Base-by-base conservation (phyloP, 306 rosid genomes). In the Fragaria ananassa region DNA sequence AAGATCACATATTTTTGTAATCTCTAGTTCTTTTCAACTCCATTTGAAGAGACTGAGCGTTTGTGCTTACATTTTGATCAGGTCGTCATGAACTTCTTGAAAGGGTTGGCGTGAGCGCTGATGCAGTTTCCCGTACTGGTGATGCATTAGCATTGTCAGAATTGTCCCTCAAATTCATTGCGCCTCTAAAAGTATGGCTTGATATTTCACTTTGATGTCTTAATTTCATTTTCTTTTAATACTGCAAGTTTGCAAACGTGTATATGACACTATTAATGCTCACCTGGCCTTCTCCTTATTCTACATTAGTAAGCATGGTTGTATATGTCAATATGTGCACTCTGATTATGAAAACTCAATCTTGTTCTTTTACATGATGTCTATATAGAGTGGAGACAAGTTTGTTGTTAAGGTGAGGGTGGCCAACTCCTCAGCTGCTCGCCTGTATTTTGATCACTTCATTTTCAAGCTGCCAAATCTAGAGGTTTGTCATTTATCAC, bases 11-110 rank as follows among this genome's bases (percentile, higher is more conserved):
- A 27, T 47, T 39, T 54, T 15, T 29, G 42, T 51, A 35, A 35
- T 53, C 41, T 62, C 4, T 62, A 31, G 68, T 31, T 12, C 44
- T 57, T 73, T 21, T 6, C 25, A 21, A 8, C 39, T 41, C 39
- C n/a, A 60, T 15, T 49, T 4, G 41, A 49, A 31, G 13, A 10
- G n/a, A 72, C 74, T 76, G 79, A 81, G 72, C 6, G 10, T 45
- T 64, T 84, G 2, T 51, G 37, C 56, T 71, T 81, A 80, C 79
- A 17, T 76, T 70, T 66, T 82, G 29, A 79, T 62, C 89, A 92
- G 97, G 89, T 77, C 92, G 93, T 72, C 96, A 92, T 76, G 93
- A 89, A 83, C 80, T 90, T 75, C 71, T 92, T 75, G 86, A 87
- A 79, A 78, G 85, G 68, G 70, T 89, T 58, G 97, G 97, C 34